A percentile compares a stretch with the other conserved stretches of the same genome.
phyloP scores from a whole-genome alignment of 164 flowering plant genomes.

The Aristolochia fimbriata region DNA sequence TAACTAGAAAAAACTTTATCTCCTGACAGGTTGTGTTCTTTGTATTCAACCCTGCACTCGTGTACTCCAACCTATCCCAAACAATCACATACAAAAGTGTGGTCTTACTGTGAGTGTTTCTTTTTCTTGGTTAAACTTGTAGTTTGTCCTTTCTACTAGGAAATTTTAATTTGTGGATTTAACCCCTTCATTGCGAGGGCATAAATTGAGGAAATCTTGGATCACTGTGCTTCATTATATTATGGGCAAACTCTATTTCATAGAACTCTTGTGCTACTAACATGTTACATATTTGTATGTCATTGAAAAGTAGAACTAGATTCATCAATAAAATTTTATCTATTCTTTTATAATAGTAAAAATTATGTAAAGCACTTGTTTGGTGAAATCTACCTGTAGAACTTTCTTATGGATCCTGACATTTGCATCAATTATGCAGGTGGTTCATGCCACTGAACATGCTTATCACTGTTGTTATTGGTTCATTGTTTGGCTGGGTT shows the following conservation, averaged over 20 bases:
- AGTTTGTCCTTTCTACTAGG: neutral
- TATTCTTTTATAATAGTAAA: too few relatives aligned
- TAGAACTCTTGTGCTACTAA: too few relatives aligned
- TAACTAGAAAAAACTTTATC: neutral
- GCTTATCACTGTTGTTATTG: conserved; percentile 52
- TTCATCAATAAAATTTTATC: too few relatives aligned
- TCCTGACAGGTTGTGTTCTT: conserved; percentile 53
- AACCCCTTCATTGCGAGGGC: neutral
- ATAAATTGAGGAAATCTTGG: too few relatives aligned
- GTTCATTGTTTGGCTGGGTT: conserved; percentile 64
- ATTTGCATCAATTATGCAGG: conserved; percentile 28
- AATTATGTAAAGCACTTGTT: neutral
- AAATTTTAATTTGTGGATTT: neutral
- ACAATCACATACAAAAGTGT: conserved; percentile 56
- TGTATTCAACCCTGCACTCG: conserved; percentile 68
- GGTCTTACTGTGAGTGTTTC: conserved; percentile 37
- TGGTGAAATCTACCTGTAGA: neutral
- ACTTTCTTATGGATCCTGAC: neutral
- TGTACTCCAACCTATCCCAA: conserved; percentile 37
- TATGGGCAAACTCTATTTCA: too few relatives aligned
- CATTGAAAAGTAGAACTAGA: too few relatives aligned
- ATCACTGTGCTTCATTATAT: too few relatives aligned
- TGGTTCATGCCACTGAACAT: conserved; percentile 95
- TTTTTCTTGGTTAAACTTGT: neutral
- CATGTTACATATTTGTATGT: too few relatives aligned